A percentile compares a stretch with the other conserved stretches of the same genome.
Evolutionary conservation across 2,329 filamentous ascomycete species (phyloP).

Genomic region (Hypoxylon sp.): DNA sequence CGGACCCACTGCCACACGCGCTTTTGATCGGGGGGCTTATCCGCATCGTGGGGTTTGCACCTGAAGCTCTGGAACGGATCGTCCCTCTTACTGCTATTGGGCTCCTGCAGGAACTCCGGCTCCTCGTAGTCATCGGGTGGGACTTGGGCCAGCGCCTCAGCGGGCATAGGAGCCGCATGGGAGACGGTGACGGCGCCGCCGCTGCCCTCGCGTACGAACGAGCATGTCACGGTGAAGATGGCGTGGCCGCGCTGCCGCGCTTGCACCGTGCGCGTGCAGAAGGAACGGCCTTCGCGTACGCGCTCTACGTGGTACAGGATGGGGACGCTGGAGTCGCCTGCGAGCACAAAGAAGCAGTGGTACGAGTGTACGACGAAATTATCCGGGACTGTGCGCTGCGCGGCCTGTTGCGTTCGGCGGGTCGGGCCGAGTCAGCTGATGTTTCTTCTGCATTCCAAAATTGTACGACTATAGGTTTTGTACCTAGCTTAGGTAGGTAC

Average conservation of each 20-base stretch:
- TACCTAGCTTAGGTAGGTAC: neutral
- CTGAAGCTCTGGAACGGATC: conserved; percentile 62
- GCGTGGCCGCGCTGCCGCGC: conserved; percentile 87
- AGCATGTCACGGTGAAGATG: conserved; percentile 96
- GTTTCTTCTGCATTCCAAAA: neutral
- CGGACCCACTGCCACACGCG: conserved; percentile 81
- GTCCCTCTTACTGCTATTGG: conserved; percentile 53
- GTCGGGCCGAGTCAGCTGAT: conserved; percentile 27
- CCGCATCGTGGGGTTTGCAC: conserved; percentile 46
- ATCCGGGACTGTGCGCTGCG: conserved; percentile 84
- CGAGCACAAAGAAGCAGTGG: conserved; percentile 99
- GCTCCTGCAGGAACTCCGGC: conserved; percentile 59
- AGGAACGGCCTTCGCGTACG: conserved; percentile 90
- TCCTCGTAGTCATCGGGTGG: conserved; percentile 60
- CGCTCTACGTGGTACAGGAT: conserved; percentile 96
- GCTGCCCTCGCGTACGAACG: conserved; percentile 79
- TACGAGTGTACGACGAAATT: conserved; percentile 92
- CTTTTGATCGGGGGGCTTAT: conserved; percentile 70
- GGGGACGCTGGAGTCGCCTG: conserved; percentile 85
- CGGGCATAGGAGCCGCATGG: conserved; percentile 75
- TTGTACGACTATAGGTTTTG: neutral
- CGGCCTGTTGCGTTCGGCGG: conserved; percentile 65
- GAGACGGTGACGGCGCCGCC: conserved; percentile 67
- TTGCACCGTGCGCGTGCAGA: conserved; percentile 94
- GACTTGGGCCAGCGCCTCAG: conserved; percentile 55